Base-by-base conservation (phyloP, 2,329 filamentous ascomycete genomes). In the Reticulascus tulasneorum region DNA sequence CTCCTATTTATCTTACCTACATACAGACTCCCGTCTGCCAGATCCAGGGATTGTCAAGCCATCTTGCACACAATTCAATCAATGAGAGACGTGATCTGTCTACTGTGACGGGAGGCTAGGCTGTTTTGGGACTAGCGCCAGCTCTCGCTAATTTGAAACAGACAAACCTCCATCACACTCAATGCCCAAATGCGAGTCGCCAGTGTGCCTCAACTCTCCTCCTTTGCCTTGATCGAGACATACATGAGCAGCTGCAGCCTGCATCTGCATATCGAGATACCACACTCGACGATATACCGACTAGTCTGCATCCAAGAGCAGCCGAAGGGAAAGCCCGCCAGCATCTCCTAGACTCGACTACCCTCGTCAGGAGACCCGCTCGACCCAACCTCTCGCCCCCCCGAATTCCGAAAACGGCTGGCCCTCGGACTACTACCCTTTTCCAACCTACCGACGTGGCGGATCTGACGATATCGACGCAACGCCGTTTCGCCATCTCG, bases 121-220 rank as follows among this genome's bases (percentile, higher is more conserved):
- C 40, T 35, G 16, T 10, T 42, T 35, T 9, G 16, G 24, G 38
- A 23, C 21, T 47, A 47, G 46, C 37, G 41, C 33, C 4, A n/a
- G 18, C 19, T 21, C 27, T 38, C 35, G 38, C 39, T 32, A 29
- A 40, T 45, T 42, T 48, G 46, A 48, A 48, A 48, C 46, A 35
- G 33, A 31, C 40, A 35, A 44, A 37, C 38, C 41, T 42, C 38
- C 38, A 44, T 35, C 34, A 30, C 33, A 29, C 43, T 47, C 42
- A 47, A 47, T 39, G 37, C 37, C 25, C 31, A 12, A 29, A 24
- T 44, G 41, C 41, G 35, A 31, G 9, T 9, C 20, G 22, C 26
- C 20, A 23, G 20, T 29, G 24, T 7, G 18, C 33, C 7, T 6
- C 13, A 9, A n/a, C 15, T 19, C 15, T 33, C 11, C 16, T 26